phyloP scores from a whole-genome alignment of 768 basidiomycete genomes.

The Russula vinacea region DNA sequence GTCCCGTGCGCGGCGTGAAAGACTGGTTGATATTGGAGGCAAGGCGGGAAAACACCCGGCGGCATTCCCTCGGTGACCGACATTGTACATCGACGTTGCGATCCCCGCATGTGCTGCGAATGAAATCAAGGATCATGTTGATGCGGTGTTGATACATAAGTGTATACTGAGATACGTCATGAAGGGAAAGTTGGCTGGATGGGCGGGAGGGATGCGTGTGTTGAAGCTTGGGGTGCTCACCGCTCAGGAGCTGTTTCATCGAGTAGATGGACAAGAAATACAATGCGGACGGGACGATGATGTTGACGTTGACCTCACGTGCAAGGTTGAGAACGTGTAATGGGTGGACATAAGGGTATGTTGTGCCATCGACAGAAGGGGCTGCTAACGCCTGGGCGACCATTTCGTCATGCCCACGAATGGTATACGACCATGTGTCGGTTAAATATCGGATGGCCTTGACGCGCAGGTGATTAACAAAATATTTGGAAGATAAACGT shows the following conservation, averaged over 20 bases:
- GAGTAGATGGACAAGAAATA: conserved; percentile 61
- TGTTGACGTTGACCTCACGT: conserved; percentile 45
- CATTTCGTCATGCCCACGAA: conserved; percentile 57
- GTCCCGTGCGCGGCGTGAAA: conserved; percentile 51
- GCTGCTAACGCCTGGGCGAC: conserved; percentile 47
- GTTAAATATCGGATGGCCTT: conserved; percentile 49
- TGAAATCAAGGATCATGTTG: conserved; percentile 47
- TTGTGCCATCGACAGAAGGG: conserved; percentile 43
- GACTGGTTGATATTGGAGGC: conserved; percentile 45
- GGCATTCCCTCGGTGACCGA: conserved; percentile 36
- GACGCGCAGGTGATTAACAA: conserved; percentile 50
- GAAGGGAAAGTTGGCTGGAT: conserved; percentile 41
- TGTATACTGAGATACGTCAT: conserved; percentile 50
- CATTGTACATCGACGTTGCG: conserved; percentile 37
- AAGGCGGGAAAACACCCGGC: conserved; percentile 44
- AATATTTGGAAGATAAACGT: conserved; percentile 59
- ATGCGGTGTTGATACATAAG: conserved; percentile 58
- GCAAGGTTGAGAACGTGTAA: conserved; percentile 56
- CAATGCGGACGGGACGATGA: conserved; percentile 49
- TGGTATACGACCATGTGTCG: conserved; percentile 51
- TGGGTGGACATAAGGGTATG: conserved; percentile 60
- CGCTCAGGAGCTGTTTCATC: conserved; percentile 46
- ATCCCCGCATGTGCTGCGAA: conserved; percentile 43
- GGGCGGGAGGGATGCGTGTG: conserved; percentile 50
- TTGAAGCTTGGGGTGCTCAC: conserved; percentile 52